Evolutionary conservation across 192 early-diverging fungal species (phyloP).

Genomic region (Gigaspora rosea): DNA sequence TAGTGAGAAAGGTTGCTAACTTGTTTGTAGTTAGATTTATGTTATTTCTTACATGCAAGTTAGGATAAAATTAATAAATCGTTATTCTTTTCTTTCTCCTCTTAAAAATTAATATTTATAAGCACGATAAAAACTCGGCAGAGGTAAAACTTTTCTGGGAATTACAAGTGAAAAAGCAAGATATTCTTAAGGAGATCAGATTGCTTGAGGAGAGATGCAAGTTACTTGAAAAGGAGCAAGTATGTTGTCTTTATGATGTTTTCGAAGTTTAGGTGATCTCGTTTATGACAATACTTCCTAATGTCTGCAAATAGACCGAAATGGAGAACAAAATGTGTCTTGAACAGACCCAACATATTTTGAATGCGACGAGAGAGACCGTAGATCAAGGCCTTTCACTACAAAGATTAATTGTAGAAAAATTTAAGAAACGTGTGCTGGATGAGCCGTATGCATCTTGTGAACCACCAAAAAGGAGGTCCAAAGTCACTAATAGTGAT

Average conservation of each 20-base stretch:
- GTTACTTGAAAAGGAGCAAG: constrained; percentile 19
- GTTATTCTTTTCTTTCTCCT: constrained; percentile 18
- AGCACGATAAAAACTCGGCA: constrained; percentile 22
- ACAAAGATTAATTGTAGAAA: constrained; percentile 23
- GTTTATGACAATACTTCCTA: constrained; percentile 25
- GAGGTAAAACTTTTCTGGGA: constrained; percentile 27
- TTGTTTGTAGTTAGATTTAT: not conserved
- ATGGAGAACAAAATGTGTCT: constrained; percentile 16
- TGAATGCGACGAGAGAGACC: constrained; percentile 10
- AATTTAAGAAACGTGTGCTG: constrained; percentile 20
- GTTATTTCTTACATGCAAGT: constrained; percentile 25
- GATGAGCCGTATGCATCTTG: constrained; percentile 19
- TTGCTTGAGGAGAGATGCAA: constrained; percentile 21
- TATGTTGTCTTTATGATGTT: constrained; percentile 15
- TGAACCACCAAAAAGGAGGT: constrained; percentile 14
- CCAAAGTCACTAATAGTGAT: constrained; percentile 21
- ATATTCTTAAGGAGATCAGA: constrained; percentile 15
- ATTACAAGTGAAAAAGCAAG: constrained; percentile 20
- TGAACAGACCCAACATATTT: constrained; percentile 26
- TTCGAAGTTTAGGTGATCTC: not conserved
- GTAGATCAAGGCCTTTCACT: constrained; percentile 23
- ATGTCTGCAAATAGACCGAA: constrained; percentile 22
- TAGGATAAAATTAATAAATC: constrained; percentile 28
- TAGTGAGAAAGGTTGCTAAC: constrained; percentile 12
- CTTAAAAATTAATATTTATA: constrained; percentile 22